phyloP scores from a whole-genome alignment of 805 yeast species.

The Starmera amethionina region DNA sequence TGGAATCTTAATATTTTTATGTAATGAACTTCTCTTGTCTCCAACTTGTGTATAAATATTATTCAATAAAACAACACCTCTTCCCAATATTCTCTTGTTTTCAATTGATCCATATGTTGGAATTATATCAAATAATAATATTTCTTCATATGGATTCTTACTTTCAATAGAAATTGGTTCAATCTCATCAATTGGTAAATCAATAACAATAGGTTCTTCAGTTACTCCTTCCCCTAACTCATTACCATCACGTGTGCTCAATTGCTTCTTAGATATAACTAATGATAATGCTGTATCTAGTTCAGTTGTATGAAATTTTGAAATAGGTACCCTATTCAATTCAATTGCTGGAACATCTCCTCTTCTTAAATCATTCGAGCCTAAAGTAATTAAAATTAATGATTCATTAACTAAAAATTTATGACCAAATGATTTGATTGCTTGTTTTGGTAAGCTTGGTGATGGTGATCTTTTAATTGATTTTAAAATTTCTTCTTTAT shows the following conservation, averaged over 20 bases:
- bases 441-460: slow-evolving; percentile 22
- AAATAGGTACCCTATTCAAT: slow-evolving; percentile 62
- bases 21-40: slow-evolving; percentile 51
- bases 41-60: slow-evolving; percentile 62
- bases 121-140: slow-evolving; percentile 73
- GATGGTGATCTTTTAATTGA: slow-evolving; percentile 11
- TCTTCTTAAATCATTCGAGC: slow-evolving; percentile 67
- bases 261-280: slow-evolving; percentile 35
- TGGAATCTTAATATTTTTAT: slow-evolving; percentile 61
- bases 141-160: slow-evolving; percentile 39
- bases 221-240: slow-evolving; percentile 20
- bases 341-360: slow-evolving; percentile 49
- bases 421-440: slow-evolving; percentile 82
- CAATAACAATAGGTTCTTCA: slow-evolving; percentile 56
- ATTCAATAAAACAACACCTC: slow-evolving; percentile 71
- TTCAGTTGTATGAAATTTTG: slow-evolving; percentile 72
- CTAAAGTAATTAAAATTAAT: slow-evolving; percentile 71
- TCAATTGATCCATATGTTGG: slow-evolving; percentile 64
- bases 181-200: slow-evolving; percentile 73
- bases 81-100: slow-evolving; percentile 48
- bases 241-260: slow-evolving; percentile 11
- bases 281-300: slow-evolving; percentile 82
- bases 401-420: slow-evolving; percentile 58
- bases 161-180: slow-evolving; percentile 70
- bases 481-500: slow-evolving; percentile 8